These are phyloP conservation scores for Acorus gramineus DNA, from an alignment of 106 monocot species.

Conservation along the genomic window DNA sequence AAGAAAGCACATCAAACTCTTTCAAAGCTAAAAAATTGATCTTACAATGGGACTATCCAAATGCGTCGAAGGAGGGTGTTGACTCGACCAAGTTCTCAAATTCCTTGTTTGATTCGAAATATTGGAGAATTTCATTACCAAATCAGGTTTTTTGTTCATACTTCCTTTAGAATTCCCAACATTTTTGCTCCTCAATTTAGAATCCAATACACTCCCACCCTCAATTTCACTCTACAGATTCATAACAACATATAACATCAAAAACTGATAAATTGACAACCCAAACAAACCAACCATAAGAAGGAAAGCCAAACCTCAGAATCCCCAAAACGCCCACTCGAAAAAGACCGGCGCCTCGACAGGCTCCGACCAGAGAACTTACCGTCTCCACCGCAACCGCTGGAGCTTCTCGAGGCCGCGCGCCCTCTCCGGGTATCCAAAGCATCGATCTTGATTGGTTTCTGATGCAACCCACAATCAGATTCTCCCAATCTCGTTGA, in stretches of 20 bases:
- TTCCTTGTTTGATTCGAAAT: constrained; percentile 10
- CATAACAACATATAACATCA: neutral
- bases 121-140: neutral
- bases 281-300: neutral
- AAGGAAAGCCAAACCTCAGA: constrained; percentile 17
- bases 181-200: constrained; percentile 13
- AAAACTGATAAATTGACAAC: neutral
- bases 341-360: constrained; percentile 9
- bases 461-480: no score
- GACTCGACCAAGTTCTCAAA: constrained; percentile 14
- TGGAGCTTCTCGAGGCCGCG: constrained; percentile 8
- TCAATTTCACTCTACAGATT: constrained; percentile 17
- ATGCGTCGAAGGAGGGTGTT: constrained; percentile 2
- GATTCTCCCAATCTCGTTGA: no score
- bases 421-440: constrained; percentile 11
- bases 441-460: neutral
- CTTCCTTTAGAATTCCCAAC: neutral
- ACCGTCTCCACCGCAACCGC: neutral
- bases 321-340: constrained; percentile 6
- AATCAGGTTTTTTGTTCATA: neutral
- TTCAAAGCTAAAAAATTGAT: neutral
- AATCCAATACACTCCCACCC: constrained; percentile 4
- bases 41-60: constrained; percentile 26
- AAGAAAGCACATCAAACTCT: neutral
- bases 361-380: constrained; percentile 8